A percentile compares a stretch with the other conserved stretches of the same genome.
phyloP scores from a whole-genome alignment of 768 basidiomycete species.

The Mycena indigotica region DNA sequence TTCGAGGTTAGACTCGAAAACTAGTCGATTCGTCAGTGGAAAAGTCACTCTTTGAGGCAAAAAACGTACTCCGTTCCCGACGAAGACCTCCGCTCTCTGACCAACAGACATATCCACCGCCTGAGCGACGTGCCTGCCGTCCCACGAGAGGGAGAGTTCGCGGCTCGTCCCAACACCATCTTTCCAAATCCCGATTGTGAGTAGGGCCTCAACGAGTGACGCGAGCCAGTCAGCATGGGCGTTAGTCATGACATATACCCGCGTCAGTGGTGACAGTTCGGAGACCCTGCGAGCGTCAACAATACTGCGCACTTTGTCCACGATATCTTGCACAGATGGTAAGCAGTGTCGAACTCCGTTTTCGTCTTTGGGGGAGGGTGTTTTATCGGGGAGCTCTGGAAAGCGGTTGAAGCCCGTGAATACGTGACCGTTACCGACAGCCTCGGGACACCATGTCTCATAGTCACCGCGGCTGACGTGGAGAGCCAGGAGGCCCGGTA shows the following conservation, averaged over 20 bases:
- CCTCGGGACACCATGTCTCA: conserved; percentile 44
- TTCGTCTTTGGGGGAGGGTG: conserved; percentile 25
- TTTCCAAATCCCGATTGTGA: conserved; percentile 41
- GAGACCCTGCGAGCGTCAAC: background rate
- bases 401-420: conserved; percentile 60
- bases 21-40: conserved; percentile 25
- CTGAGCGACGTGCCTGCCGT: conserved; percentile 60
- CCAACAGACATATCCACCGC: conserved; percentile 71
- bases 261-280: conserved; percentile 43
- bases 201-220: conserved; percentile 45
- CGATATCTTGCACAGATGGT: conserved; percentile 53
- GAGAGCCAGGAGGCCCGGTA: conserved; percentile 54
- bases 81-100: conserved; percentile 60
- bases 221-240: conserved; percentile 51
- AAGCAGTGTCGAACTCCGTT: conserved; percentile 47
- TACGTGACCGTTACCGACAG: conserved; percentile 42
- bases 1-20: conserved; percentile 53
- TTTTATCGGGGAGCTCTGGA: conserved; percentile 52
- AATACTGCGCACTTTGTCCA: conserved; percentile 35
- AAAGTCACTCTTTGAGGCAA: background rate
- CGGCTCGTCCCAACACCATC: conserved; percentile 53
- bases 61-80: conserved; percentile 64
- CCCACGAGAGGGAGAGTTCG: conserved; percentile 54
- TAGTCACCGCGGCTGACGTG: conserved; percentile 64
- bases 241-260: conserved; percentile 69